Percentiles rank a stretch among this genome's conserved stretches.
Evolutionary conservation across 2,329 filamentous ascomycete species (phyloP).

Genomic region (Neurospora crassa): DNA sequence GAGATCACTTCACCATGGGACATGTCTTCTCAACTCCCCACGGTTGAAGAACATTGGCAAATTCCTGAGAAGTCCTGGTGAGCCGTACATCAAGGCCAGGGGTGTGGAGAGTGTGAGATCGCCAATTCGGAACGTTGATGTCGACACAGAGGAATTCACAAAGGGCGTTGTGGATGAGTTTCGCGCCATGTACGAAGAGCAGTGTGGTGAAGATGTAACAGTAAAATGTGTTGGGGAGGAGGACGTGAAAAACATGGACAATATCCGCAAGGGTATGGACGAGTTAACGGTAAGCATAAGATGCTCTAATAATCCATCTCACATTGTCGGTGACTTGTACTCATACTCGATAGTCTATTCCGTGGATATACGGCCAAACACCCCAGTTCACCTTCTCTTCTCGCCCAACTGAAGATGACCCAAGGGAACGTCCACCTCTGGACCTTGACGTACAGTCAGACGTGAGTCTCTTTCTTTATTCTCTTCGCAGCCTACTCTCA

Average conservation of each 20-base stretch:
- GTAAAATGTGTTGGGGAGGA: constrained; percentile 42
- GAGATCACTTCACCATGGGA: constrained; percentile 85
- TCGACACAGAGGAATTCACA: constrained; percentile 38
- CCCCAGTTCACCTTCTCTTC: constrained; percentile 70
- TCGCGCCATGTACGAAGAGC: constrained; percentile 48
- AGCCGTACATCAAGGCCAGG: constrained; percentile 64
- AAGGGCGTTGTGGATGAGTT: constrained; percentile 57
- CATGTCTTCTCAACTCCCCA: constrained; percentile 70
- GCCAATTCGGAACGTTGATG: constrained; percentile 66
- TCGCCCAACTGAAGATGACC: constrained; percentile 47
- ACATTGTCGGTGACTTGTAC: background rate
- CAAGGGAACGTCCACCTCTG: constrained; percentile 41
- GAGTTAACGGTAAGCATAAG: constrained; percentile 19
- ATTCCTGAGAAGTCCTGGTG: constrained; percentile 70
- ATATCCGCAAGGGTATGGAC: constrained; percentile 31
- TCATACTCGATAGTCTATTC: constrained; percentile 35
- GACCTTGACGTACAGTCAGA: constrained; percentile 37
- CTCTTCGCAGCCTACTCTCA: background rate
- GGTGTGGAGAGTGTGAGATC: constrained; percentile 91
- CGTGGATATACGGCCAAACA: constrained; percentile 80
- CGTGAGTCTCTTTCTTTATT: constrained; percentile 24
- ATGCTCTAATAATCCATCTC: background rate
- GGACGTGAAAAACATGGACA: constrained; percentile 26
- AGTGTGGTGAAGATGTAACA: constrained; percentile 19
- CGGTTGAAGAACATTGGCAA: constrained; percentile 61